A percentile compares a stretch with the other conserved stretches of the same genome.
phyloP scores from a whole-genome alignment of 495 filamentous ascomycete genomes.

The Aspergillus diversus region DNA sequence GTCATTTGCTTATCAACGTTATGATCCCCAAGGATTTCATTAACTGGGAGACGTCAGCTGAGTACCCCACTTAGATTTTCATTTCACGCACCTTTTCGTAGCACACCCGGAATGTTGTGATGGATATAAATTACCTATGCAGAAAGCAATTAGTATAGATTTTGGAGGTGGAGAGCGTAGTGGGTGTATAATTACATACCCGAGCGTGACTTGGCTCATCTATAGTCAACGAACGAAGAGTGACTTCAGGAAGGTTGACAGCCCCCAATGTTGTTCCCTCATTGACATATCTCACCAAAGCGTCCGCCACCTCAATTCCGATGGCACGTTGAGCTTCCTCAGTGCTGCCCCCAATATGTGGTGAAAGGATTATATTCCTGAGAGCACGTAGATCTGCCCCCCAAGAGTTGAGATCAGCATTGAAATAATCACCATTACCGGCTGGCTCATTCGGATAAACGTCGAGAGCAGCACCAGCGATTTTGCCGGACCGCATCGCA shows the following conservation, averaged over 20 bases:
- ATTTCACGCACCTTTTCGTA: slow-evolving; percentile 68
- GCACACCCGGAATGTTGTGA: slow-evolving; percentile 90
- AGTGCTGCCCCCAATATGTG: slow-evolving; percentile 96
- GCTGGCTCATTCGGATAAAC: slow-evolving; percentile 94
- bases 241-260: slow-evolving; percentile 95
- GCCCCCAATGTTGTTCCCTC: slow-evolving; percentile 86
- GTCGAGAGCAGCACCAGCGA: slow-evolving; percentile 93
- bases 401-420: slow-evolving; percentile 80
- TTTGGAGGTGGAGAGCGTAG: not conserved
- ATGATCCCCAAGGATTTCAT: slow-evolving; percentile 89
- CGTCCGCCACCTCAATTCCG: slow-evolving; percentile 87
- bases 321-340: slow-evolving; percentile 98
- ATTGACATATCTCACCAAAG: slow-evolving; percentile 90
- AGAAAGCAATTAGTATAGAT: slow-evolving; percentile 19
- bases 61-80: not conserved
- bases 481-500: slow-evolving; percentile 82
- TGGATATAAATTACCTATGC: slow-evolving; percentile 90
- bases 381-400: slow-evolving; percentile 81
- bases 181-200: slow-evolving; percentile 43
- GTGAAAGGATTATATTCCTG: slow-evolving; percentile 92
- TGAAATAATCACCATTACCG: slow-evolving; percentile 95
- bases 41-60: slow-evolving; percentile 58
- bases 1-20: slow-evolving; percentile 99
- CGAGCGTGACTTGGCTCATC: slow-evolving; percentile 88
- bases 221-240: slow-evolving; percentile 80